phyloP scores from a whole-genome alignment of 257 asterid species.

The Nicotiana knightiana region DNA sequence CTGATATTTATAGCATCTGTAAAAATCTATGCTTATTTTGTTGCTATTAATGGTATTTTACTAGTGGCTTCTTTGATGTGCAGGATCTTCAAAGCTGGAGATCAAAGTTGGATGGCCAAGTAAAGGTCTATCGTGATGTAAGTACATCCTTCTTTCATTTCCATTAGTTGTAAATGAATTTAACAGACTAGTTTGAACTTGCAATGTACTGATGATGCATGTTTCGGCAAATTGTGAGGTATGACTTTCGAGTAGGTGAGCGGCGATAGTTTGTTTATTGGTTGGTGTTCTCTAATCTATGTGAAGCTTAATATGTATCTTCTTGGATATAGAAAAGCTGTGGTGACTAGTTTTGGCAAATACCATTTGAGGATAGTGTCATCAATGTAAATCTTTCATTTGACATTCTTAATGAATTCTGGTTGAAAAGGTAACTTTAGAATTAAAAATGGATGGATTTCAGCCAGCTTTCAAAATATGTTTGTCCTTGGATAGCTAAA shows the following conservation, averaged over 20 bases:
- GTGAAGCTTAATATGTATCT: not conserved
- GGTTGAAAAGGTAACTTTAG: not conserved
- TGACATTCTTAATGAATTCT: not conserved
- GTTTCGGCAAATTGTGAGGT: not conserved
- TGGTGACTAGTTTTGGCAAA: not conserved
- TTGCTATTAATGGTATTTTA: not conserved
- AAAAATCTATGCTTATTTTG: not conserved
- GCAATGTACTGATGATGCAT: not conserved
- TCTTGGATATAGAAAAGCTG: not conserved
- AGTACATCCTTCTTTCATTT: conserved; percentile 17
- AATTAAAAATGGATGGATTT: not conserved
- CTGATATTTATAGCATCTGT: not conserved
- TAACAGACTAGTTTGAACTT: not conserved
- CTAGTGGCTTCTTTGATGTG: conserved; percentile 1
- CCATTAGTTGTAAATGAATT: not conserved
- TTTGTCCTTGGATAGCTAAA: not conserved
- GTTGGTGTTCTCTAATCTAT: not conserved
- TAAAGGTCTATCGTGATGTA: conserved; percentile 71
- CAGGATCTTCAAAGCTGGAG: conserved; percentile 95
- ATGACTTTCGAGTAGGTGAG: not conserved
- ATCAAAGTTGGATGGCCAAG: conserved; percentile 75
- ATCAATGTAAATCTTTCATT: not conserved
- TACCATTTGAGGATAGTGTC: not conserved
- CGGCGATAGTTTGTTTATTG: not conserved
- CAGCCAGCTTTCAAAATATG: not conserved